Percentiles rank a stretch among this genome's conserved stretches.
Conservation (phyloP, 2,329 filamentous ascomycete genomes). For the Penicillium glabrum region DNA sequence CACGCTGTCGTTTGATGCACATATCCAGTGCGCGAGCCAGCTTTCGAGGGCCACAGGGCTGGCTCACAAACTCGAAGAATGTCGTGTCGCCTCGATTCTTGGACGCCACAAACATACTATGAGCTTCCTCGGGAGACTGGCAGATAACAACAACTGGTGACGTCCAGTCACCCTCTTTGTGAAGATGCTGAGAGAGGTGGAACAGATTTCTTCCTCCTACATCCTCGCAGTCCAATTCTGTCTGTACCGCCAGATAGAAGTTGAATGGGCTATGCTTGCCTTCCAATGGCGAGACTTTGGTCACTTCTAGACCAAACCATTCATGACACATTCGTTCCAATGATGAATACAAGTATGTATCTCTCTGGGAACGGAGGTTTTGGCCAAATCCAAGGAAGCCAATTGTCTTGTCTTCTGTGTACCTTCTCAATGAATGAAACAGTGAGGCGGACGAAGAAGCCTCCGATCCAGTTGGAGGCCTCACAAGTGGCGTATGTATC, state of each 20-base stretch:
- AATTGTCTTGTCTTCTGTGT: constrained; percentile 18
- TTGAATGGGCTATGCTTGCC: constrained; percentile 8
- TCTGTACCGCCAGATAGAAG: constrained; percentile 26
- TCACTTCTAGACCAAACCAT: constrained; percentile 20
- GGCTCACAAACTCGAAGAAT: constrained; percentile 34
- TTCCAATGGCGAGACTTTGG: constrained; percentile 1
- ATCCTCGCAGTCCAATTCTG: constrained; percentile 22
- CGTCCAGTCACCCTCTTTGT: not conserved
- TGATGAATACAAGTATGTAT: constrained; percentile 16
- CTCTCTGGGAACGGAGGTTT: constrained; percentile 5
- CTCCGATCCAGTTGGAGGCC: not conserved
- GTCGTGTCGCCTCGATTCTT: not conserved
- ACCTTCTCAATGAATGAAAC: not conserved
- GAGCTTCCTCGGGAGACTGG: constrained; percentile 23
- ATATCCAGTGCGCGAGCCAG: constrained; percentile 30
- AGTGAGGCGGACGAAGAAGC: not conserved
- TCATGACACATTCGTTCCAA: constrained; percentile 21
- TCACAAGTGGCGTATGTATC: constrained; percentile 7
- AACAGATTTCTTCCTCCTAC: constrained; percentile 12
- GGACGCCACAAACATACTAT: constrained; percentile 19
- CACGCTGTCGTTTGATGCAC: constrained; percentile 21
- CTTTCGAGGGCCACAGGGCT: constrained; percentile 36
- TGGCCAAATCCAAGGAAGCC: constrained; percentile 22
- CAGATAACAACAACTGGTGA: constrained; percentile 33
- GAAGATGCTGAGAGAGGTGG: not conserved